Evolutionary conservation across 164 flowering plant species (phyloP), one percentile per base, ranked within the genome.

Genomic region (Vitis amurensis): DNA sequence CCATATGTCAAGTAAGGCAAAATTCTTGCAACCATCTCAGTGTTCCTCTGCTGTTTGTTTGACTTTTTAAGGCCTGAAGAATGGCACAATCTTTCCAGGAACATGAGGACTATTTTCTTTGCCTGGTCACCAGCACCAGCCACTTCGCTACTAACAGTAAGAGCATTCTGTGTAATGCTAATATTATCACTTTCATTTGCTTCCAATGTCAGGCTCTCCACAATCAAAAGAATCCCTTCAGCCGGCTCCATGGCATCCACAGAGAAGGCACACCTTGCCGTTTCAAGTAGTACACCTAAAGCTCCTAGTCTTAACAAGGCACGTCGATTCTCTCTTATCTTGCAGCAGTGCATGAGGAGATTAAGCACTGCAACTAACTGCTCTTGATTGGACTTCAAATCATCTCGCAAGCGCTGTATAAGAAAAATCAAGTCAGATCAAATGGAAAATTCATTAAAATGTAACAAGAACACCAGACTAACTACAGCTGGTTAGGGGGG

Each of bases 191-290:
- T 89, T 79, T 93, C 95, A 77, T 92, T 96, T 55, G 99, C 97
- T 79, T 96, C 99, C 84, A 96, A 48, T 14, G 97, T 89, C 70
- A 96, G 79, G 67, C 92, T 86, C 80, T 93, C 98, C n/a, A 96
- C 99, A 79, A 96, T 93, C 77, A 96, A 79, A 67, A 96, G 97
- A 76, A 96, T 92, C 50, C 98, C 97, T 78, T 96, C 99, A 60
- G 98, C 99, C 62, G 97, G 95, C 80, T 96, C 99, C 94, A 96
- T 93, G 50, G 99, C 99, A 80, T 96, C 99, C 23, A 92, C 92
- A 62, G 91, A 89, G 79, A 96, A 96, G 29, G 99, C 99, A 55
- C 93, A 94, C 76, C 98, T 88, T 55, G 99, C 99, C 15, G 98
- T 92, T 75, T 96, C 99, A 65, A 96, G 95, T 44, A 96, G 95